Evolutionary conservation across 2,329 filamentous ascomycete species (phyloP), one percentile per base, ranked within the genome.

Genomic region (Aspergillus nomiae): DNA sequence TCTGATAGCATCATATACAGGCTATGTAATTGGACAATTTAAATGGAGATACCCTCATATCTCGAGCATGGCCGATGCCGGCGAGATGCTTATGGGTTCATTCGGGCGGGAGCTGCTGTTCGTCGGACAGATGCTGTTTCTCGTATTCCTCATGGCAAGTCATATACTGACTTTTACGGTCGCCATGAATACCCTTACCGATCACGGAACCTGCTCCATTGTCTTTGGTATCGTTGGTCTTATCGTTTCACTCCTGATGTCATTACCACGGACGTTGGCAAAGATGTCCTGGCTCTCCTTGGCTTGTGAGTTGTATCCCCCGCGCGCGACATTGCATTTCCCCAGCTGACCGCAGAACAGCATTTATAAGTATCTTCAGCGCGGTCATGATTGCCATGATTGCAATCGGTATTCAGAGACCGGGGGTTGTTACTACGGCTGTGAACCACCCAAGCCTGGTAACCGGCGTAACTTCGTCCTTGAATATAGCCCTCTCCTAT

Each of bases 141-240:
- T 91, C 34, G 77, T 88, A 62, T 89, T 91, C 76, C 84, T 90
- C 65, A 86, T 89, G 73, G 88, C 84, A 36, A 89, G 87, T 14
- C 90, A 92, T 76, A 82, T 89, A 60, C 77, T 91, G 63, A 89
- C 87, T 0, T 90, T 90, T 65, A 84, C 84, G 26, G 88, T 90
- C 68, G 88, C 88, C 69, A 84, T 90, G 73, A 87, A 87, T 67
- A 85, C 83, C 58, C 79, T 91, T 54, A 87, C 86, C 9, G 75
- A 84, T 1, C 83, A 89, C 65, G 84, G 81, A 0, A 81, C 83
- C 0, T 90, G 88, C 74, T 86, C 86, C 9, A 85, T 90, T 55
- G 78, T 86, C 2, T 90, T 86, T 77, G 84, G 82, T 7, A 78
- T 87, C 19, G 77, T 87, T 3, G 87, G 86, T 0, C 65, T 88